Percentiles rank a stretch among this genome's conserved stretches.
Evolutionary conservation across 2,329 filamentous ascomycete species (phyloP).

Genomic region (Intubia oerlemansii): DNA sequence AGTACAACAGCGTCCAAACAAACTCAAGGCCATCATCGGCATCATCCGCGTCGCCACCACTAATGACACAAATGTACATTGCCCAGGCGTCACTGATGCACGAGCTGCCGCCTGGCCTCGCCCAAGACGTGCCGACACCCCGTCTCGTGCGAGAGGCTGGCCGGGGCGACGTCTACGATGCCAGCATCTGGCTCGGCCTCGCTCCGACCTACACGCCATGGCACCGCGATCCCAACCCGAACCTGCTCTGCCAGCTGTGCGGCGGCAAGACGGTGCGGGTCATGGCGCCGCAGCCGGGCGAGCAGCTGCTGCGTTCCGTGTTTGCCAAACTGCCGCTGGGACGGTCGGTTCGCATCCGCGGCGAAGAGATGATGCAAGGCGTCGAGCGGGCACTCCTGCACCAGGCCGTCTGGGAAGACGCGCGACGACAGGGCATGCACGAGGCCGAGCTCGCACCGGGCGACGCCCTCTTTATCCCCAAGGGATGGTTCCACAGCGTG

Average conservation of each 20-base stretch:
- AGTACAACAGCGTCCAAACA: slow-evolving; percentile 30
- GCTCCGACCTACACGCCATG: slow-evolving; percentile 78
- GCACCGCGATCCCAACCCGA: slow-evolving; percentile 86
- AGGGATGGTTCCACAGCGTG: slow-evolving; percentile 76
- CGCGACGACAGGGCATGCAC: slow-evolving; percentile 10
- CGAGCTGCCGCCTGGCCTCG: slow-evolving; percentile 43
- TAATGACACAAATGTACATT: slow-evolving; percentile 51
- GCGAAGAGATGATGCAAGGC: slow-evolving; percentile 82
- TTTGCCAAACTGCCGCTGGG: slow-evolving; percentile 16
- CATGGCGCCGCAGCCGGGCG: slow-evolving; percentile 41
- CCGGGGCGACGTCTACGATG: slow-evolving; percentile 67
- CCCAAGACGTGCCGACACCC: slow-evolving; percentile 46
- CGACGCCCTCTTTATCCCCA: slow-evolving; percentile 59
- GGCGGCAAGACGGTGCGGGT: slow-evolving; percentile 55
- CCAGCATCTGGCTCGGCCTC: slow-evolving; percentile 73
- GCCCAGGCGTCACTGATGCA: slow-evolving; percentile 56
- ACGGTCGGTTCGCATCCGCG: slow-evolving; percentile 33
- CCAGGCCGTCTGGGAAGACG: slow-evolving; percentile 51
- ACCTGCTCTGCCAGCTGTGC: slow-evolving; percentile 69
- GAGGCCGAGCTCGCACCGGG: slow-evolving; percentile 40
- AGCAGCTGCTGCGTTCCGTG: slow-evolving; percentile 36
- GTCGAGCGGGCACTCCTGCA: slow-evolving; percentile 45
- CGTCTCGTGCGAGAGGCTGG: slow-evolving; percentile 25
- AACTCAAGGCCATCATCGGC: neutral
- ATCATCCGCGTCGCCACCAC: neutral